A percentile compares a stretch with the other conserved stretches of the same genome.
These are phyloP conservation scores for Lachancea thermotolerans DNA, from an alignment of 805 yeast species.

Conservation along the genomic window DNA sequence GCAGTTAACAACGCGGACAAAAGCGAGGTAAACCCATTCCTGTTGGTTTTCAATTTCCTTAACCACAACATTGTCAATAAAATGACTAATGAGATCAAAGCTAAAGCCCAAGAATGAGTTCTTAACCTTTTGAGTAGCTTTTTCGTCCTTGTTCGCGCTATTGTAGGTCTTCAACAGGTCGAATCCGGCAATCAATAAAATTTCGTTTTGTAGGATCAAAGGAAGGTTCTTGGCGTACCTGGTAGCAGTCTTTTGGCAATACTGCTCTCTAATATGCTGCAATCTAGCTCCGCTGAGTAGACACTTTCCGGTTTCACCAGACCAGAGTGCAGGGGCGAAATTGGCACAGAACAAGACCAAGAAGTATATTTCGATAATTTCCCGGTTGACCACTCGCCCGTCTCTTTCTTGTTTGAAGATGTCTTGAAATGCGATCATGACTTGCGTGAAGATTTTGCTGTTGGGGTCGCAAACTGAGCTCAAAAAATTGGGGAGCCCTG, in stretches of 20 bases:
- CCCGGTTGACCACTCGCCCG: slow-evolving; percentile 24
- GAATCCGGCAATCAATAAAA: slow-evolving; percentile 26
- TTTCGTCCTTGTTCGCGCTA: slow-evolving; percentile 2
- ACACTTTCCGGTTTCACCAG: slow-evolving; percentile 7
- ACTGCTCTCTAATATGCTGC: slow-evolving; percentile 13
- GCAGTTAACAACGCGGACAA: slow-evolving; percentile 44
- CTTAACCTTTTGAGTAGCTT: slow-evolving; percentile 5
- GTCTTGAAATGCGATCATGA: slow-evolving; percentile 13
- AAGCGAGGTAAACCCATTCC: slow-evolving; percentile 27
- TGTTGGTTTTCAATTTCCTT: slow-evolving; percentile 24
- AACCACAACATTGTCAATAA: slow-evolving; percentile 29
- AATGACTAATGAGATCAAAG: slow-evolving; percentile 35
- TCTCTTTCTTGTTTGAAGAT: slow-evolving; percentile 20
- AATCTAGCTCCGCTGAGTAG: slow-evolving; percentile 13
- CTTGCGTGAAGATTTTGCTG: slow-evolving; percentile 26
- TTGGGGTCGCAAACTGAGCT: slow-evolving; percentile 33
- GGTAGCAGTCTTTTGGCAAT: slow-evolving; percentile 21
- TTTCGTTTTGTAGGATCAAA: slow-evolving; percentile 20
- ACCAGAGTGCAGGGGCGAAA: slow-evolving; percentile 22
- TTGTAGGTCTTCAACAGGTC: slow-evolving; percentile 13
- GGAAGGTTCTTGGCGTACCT: slow-evolving; percentile 23
- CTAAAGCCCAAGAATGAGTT: slow-evolving; percentile 33
- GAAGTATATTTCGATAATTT: slow-evolving; percentile 29
- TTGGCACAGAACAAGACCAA: slow-evolving; percentile 24
- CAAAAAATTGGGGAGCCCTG: slow-evolving; percentile 43